Evolutionary conservation across 768 basidiomycete species (phyloP).

Genomic region (Phylloporus scabripes): DNA sequence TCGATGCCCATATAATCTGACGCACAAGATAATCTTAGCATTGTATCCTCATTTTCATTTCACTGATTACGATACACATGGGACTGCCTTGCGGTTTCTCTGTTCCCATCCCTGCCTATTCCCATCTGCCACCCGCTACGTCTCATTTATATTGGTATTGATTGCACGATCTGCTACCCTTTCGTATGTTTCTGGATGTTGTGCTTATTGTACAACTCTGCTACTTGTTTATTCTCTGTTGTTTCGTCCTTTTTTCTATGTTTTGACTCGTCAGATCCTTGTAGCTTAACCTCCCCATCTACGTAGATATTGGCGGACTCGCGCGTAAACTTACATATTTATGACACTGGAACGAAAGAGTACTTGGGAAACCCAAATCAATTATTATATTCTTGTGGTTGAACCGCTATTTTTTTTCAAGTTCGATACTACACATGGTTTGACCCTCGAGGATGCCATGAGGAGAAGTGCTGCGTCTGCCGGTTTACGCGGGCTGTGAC

Average conservation of each 20-base stretch:
- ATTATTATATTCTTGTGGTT: constrained; percentile 12
- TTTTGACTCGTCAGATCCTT: constrained; percentile 17
- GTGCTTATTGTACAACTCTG: not conserved
- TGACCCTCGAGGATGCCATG: constrained; percentile 16
- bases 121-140: constrained; percentile 1
- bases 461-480: constrained; percentile 1
- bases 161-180: constrained; percentile 13
- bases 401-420: not conserved
- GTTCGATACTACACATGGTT: too few relatives aligned
- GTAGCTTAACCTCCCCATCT: constrained; percentile 24
- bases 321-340: constrained; percentile 22
- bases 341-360: constrained; percentile 23
- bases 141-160: constrained; percentile 26
- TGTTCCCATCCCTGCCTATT: constrained; percentile 6
- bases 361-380: constrained; percentile 3
- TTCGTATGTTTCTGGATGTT: constrained; percentile 6
- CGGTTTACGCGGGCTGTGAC: not conserved
- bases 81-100: constrained; percentile 28
- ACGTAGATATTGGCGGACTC: constrained; percentile 27
- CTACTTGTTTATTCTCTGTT: constrained; percentile 8
- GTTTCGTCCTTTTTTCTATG: constrained; percentile 9
- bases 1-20: constrained; percentile 24
- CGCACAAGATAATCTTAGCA: constrained; percentile 14
- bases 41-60: constrained; percentile 14
- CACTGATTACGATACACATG: constrained; percentile 24